Percentiles rank a stretch among this genome's conserved stretches.
These are phyloP conservation scores for Suillus brevipes DNA, from an alignment of 768 basidiomycete species.

Conservation along the genomic window DNA sequence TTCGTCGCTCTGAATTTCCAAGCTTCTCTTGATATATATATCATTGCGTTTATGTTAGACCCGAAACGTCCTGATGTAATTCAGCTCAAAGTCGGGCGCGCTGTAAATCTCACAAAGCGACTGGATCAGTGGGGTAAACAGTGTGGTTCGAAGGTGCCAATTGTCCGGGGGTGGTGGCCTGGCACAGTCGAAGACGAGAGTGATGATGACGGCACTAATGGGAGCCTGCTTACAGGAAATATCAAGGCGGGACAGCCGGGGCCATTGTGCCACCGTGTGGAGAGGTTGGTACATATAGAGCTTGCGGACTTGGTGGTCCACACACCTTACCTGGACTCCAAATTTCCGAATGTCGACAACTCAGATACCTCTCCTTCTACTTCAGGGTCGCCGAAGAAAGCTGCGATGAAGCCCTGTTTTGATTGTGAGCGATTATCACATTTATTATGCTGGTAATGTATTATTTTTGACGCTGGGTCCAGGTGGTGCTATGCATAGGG, in stretches of 20 bases:
- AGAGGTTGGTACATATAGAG: constrained; percentile 80
- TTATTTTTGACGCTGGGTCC: constrained; percentile 6
- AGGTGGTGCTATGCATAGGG: constrained; percentile 67
- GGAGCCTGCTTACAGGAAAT: constrained; percentile 63
- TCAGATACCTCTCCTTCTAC: constrained; percentile 21
- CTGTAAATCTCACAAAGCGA: constrained; percentile 70
- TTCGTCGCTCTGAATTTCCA: constrained; percentile 30
- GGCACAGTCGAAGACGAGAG: constrained; percentile 43
- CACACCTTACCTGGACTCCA: constrained; percentile 56
- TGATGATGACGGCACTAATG: constrained; percentile 34
- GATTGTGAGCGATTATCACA: constrained; percentile 41
- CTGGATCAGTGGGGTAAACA: constrained; percentile 82
- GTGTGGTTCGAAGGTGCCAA: constrained; percentile 74
- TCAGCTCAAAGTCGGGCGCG: constrained; percentile 78
- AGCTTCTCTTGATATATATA: constrained; percentile 11
- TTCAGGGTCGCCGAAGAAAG: constrained; percentile 24
- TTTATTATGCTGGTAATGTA: constrained; percentile 29
- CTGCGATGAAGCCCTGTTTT: constrained; percentile 31
- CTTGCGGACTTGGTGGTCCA: constrained; percentile 66
- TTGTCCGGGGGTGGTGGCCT: constrained; percentile 76
- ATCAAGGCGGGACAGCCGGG: constrained; percentile 62
- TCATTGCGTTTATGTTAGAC: constrained; percentile 25
- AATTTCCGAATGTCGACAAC: constrained; percentile 42
- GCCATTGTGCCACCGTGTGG: constrained; percentile 70
- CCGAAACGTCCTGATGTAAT: constrained; percentile 40